Base-by-base conservation (phyloP, 495 filamentous ascomycete species). In the Neurospora hispaniola region DNA sequence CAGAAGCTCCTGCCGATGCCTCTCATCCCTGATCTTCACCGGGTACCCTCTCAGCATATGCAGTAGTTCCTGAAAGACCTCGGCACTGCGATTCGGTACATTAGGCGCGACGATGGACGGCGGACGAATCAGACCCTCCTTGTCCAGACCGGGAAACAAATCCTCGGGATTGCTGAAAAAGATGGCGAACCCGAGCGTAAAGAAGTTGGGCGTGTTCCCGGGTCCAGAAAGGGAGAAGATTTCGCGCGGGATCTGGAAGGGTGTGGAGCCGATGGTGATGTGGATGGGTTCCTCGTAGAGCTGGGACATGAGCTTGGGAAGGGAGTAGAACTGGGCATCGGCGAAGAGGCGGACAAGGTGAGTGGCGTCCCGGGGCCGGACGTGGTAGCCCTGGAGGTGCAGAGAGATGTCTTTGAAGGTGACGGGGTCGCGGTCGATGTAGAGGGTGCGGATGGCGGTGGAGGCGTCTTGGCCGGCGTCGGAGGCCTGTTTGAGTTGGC, bases 251-350 rank as follows among this genome's bases (percentile, higher is more conserved):
- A 99, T 93, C 76, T 93, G 91, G 81, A 99, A 99, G 76, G 93
- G 87, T 31, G 86, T 88, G 71, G 91, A 89, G 71, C 95, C 95
- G 75, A 99, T 93, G 43, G 91, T 90, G 75, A 97, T 93, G 83
- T 91, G 96, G 79, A 97, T 96, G 76, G 93, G 91, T 54, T 94
- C 92, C 76, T 95, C 93, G 80, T 96, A 97, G n/a, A 99, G 90
- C 80, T 95, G 94, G 18, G 92, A 93, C 77, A 94, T 94, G 69
- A 99, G 84, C 74, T 95, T 91, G 68, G 96, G 95, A 42, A 98
- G 85, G 79, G 87, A 92, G 82, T 98, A 99, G 83, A 98, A 99
- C 79, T 98, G 96, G 5, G 95, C 93, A 79, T 99, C 95, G 42
- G 95, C 93, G 81, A 97, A 98, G 59, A 98, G 86, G 69, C 90